Base-by-base conservation (phyloP, 768 basidiomycete genomes). In the Lactarius pseudohatsudake region DNA sequence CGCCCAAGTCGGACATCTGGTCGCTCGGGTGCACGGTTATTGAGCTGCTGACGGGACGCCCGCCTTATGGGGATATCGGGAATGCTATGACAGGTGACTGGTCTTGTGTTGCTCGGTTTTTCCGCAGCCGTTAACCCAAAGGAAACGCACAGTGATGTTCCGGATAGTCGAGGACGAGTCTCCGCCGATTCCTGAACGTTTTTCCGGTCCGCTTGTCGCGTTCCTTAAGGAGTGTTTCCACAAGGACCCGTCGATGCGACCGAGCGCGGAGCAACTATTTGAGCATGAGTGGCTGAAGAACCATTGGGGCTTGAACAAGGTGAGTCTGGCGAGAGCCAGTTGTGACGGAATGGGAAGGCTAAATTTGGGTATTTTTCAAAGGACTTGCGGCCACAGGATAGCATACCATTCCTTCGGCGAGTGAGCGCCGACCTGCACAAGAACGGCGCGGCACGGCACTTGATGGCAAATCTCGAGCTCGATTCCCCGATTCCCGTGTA, bases 361-460 rank as follows among this genome's bases (percentile, higher is more conserved):
- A 26, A 53, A 53, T 50, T 1, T 58, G 62, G 1, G n/a, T n/a
- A n/a, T 57, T 57, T 61, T 59, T 20, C 65, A 36, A 64, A 90
- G 88, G 90, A n/a, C n/a, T n/a, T n/a, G n/a, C n/a, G n/a, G n/a
- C n/a, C n/a, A 94, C 91, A 97, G 74, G 96, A 98, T 74, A 95
- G 92, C 73, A 92, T 98, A 41, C 96, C 96, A 10, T 97, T 97
- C 82, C 81, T 97, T 15, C 89, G 94, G 38, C 89, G 96, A 3
- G 89, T 97, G 74, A 95, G 94, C 75, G 82, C 87, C 66, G 96
- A 97, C 73, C 74, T 93, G 62, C 88, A 91, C 66, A 91, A 89
- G 76, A 80, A 85, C 22, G 90, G 92, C 57, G 81, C 79, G 54
- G 78, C 84, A 59, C 85, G 85, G 58, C 83, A 85, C 67, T 72